These are phyloP conservation scores for Typha latifolia DNA, from an alignment of 176 grass and related monocot genomes.

Conservation along the genomic window DNA sequence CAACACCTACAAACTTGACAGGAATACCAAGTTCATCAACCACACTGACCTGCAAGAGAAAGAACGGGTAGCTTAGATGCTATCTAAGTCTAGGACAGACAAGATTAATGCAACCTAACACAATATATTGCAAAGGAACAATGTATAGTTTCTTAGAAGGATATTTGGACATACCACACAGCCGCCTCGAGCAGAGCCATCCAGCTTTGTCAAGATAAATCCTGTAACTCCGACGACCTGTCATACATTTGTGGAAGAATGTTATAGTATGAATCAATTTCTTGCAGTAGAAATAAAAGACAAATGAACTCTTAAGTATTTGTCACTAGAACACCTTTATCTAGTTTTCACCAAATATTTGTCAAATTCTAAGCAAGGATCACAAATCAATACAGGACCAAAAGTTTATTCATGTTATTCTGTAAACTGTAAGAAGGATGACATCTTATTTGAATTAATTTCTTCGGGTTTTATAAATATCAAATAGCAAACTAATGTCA, in stretches of 20 bases:
- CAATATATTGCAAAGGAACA: neutral
- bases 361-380: no score
- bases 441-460: no score
- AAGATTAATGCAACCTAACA: no score
- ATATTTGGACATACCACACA: conserved; percentile 56
- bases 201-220: conserved; percentile 80
- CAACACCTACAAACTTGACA: conserved; percentile 86
- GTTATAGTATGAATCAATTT: neutral
- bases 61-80: neutral
- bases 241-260: conserved; percentile 1
- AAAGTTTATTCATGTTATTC: no score
- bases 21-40: conserved; percentile 95
- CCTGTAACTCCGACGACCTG: conserved; percentile 94
- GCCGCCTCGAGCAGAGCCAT: conserved; percentile 79
- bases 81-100: neutral
- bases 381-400: no score
- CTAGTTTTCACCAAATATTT: no score
- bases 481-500: no score
- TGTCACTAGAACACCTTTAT: neutral
- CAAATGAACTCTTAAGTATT: neutral
- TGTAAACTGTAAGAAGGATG: no score
- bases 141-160: neutral
- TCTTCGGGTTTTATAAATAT: no score
- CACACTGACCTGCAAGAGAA: conserved; percentile 67
- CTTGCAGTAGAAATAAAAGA: neutral